Evolutionary conservation across 2,329 filamentous ascomycete genomes (phyloP).

Genomic region (Ceratocystis lukuohia): DNA sequence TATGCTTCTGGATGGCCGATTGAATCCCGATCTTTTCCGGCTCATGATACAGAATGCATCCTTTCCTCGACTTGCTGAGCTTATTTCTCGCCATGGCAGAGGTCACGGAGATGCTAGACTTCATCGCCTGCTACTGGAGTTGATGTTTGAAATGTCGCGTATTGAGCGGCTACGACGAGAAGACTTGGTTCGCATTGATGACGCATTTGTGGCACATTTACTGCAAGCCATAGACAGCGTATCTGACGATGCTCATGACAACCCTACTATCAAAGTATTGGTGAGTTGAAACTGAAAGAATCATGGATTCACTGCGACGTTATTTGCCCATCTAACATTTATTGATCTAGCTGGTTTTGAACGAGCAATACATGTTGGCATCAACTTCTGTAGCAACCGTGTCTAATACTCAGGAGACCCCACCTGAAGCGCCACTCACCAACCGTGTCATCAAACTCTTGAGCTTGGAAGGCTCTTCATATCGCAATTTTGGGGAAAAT

Average conservation of each 20-base stretch:
- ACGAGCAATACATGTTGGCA: conserved; percentile 94
- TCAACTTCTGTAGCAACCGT: conserved; percentile 38
- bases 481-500: conserved; percentile 94
- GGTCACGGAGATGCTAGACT: conserved; percentile 36
- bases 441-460: conserved; percentile 90
- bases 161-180: conserved; percentile 68
- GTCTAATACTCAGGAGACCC: conserved; percentile 26
- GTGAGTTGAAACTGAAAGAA: conserved; percentile 35
- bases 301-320: neutral
- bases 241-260: conserved; percentile 78
- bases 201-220: conserved; percentile 70
- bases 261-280: conserved; percentile 82
- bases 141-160: conserved; percentile 92
- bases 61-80: conserved; percentile 69
- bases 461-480: conserved; percentile 63
- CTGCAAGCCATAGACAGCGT: conserved; percentile 79
- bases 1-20: conserved; percentile 72
- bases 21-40: conserved; percentile 64
- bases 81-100: conserved; percentile 38
- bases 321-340: conserved; percentile 17
- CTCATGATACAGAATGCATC: conserved; percentile 78
- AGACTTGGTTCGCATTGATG: conserved; percentile 64
- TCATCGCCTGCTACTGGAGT: conserved; percentile 68
- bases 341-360: conserved; percentile 62
- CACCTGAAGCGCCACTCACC: conserved; percentile 46